A percentile compares a stretch with the other conserved stretches of the same genome.
These are phyloP conservation scores for Zizania palustris DNA, from an alignment of 202 grass and related monocot species.

Conservation along the genomic window DNA sequence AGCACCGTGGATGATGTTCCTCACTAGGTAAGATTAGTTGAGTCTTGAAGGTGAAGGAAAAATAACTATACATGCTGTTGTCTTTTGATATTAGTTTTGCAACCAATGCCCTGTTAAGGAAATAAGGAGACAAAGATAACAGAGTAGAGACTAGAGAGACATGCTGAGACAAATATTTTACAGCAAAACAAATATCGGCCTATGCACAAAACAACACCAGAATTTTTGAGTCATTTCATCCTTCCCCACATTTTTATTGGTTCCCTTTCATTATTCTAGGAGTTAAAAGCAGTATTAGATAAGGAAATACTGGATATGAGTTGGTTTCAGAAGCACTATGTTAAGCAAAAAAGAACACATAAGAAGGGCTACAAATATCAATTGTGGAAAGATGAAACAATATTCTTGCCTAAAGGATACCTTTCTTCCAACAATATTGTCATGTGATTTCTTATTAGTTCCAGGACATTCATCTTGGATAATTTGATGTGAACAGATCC, in stretches of 20 bases:
- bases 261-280: constrained; percentile 7
- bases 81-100: constrained; percentile 4
- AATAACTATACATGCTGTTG: neutral
- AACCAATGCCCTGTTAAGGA: neutral
- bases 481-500: constrained; percentile 92
- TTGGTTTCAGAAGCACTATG: constrained; percentile 13
- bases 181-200: neutral
- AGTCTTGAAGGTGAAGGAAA: neutral
- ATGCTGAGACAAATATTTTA: constrained; percentile 3
- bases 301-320: constrained; percentile 11
- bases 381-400: neutral
- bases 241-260: constrained; percentile 11
- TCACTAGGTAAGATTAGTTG: neutral
- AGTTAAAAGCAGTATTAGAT: constrained; percentile 31
- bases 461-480: constrained; percentile 65
- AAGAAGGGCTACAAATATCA: neutral
- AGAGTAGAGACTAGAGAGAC: constrained; percentile 20
- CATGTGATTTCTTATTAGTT: constrained; percentile 49
- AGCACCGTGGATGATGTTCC: neutral
- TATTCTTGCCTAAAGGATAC: constrained; percentile 46
- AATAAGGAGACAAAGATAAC: constrained; percentile 19
- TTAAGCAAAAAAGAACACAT: constrained; percentile 19
- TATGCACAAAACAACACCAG: neutral
- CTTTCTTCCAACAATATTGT: constrained; percentile 77
- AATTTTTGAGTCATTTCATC: neutral